Conservation (phyloP, 176 grass and related monocot species). For the Hyparrhenia diplandra region DNA sequence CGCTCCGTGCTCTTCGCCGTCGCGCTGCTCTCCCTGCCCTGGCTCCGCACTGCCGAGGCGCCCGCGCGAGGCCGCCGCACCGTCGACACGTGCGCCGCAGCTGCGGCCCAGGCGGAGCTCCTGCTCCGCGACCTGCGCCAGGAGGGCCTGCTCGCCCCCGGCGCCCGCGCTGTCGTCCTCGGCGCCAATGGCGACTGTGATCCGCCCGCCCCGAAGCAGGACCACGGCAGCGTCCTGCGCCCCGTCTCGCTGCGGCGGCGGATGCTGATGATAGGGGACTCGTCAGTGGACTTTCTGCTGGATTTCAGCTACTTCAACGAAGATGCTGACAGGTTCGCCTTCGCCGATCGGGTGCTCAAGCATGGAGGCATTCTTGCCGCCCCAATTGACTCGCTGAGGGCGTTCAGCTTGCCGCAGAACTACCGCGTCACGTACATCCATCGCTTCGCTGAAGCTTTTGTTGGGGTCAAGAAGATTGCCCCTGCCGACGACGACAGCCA, state of each 20-base stretch:
- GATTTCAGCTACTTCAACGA: slow-evolving; percentile 42
- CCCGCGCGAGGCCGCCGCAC: slow-evolving; percentile 3
- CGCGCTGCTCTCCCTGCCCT: slow-evolving; percentile 49
- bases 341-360: slow-evolving; percentile 60
- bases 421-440: slow-evolving; percentile 54
- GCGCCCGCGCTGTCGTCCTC: slow-evolving; percentile 41
- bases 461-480: slow-evolving; percentile 59
- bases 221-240: slow-evolving; percentile 15
- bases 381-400: slow-evolving; percentile 10
- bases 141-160: slow-evolving; percentile 43
- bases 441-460: slow-evolving; percentile 42
- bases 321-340: slow-evolving; percentile 28
- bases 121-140: slow-evolving; percentile 59
- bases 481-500: background rate
- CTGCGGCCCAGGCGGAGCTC: slow-evolving; percentile 46
- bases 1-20: slow-evolving; percentile 56
- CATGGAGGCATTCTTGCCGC: slow-evolving; percentile 46
- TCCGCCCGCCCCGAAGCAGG: slow-evolving; percentile 22
- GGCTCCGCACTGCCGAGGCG: slow-evolving; percentile 31
- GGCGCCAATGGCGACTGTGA: slow-evolving; percentile 24
- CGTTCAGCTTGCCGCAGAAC: slow-evolving; percentile 51
- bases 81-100: slow-evolving; percentile 13
- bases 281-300: slow-evolving; percentile 58
- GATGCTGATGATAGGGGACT: slow-evolving; percentile 36
- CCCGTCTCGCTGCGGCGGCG: slow-evolving; percentile 25